A percentile compares a stretch with the other conserved stretches of the same genome.
These are phyloP conservation scores for Ramichloridium luteum DNA, from an alignment of 2,329 filamentous ascomycete genomes.

Conservation along the genomic window DNA sequence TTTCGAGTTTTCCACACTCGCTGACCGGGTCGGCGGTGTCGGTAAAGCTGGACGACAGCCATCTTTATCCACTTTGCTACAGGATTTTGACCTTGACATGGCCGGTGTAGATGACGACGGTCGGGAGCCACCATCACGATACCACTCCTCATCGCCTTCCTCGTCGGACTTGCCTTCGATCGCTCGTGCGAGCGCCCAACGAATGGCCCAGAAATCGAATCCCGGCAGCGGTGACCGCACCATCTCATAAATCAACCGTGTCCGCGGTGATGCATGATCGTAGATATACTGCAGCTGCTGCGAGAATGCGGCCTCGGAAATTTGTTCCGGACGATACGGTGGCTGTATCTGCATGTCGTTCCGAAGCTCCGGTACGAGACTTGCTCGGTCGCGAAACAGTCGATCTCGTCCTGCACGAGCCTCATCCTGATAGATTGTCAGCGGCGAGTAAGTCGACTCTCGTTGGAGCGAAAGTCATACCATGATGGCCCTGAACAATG, in stretches of 20 bases:
- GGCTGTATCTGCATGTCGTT: neutral
- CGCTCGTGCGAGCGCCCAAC: neutral
- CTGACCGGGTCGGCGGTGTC: too few relatives aligned
- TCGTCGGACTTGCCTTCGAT: neutral
- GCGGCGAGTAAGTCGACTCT: too few relatives aligned
- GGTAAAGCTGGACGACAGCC: too few relatives aligned
- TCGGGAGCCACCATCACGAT: too few relatives aligned
- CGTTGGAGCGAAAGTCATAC: too few relatives aligned
- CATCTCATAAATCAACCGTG: neutral
- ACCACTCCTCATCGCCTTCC: too few relatives aligned
- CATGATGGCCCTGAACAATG: neutral
- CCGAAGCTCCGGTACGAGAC: neutral
- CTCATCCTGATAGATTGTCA: neutral
- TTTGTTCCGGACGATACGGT: neutral
- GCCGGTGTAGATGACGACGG: too few relatives aligned
- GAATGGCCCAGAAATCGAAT: neutral
- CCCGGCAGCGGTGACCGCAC: neutral
- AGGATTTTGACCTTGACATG: too few relatives aligned
- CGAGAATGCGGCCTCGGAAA: neutral
- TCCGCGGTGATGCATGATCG: neutral
- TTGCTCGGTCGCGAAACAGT: neutral
- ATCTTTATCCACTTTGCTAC: too few relatives aligned
- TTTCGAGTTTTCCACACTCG: too few relatives aligned
- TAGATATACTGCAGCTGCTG: neutral
- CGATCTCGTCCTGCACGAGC: neutral